These are phyloP conservation scores for Lactarius hatsudake DNA, from an alignment of 768 basidiomycete genomes.

Conservation along the genomic window DNA sequence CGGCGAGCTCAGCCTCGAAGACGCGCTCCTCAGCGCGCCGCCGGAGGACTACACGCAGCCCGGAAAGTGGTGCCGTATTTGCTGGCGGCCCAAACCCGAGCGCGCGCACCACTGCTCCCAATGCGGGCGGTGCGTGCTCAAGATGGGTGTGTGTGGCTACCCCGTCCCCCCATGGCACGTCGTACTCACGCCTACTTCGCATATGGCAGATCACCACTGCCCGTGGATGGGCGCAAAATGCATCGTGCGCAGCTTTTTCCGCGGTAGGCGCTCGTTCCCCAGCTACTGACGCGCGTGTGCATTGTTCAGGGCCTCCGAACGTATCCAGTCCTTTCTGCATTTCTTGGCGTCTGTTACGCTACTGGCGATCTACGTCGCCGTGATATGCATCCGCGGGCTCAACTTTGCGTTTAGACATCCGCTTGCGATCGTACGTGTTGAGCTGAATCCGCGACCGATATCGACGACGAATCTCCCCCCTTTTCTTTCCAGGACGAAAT, in stretches of 20 bases:
- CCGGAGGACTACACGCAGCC: conserved; percentile 49
- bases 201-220: conserved; percentile 75
- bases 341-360: conserved; percentile 64
- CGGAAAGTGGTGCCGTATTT: conserved; percentile 73
- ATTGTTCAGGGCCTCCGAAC: conserved; percentile 68
- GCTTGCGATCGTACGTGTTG: conserved; percentile 52
- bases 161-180: too few species aligned
- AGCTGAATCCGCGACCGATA: neutral
- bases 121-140: conserved; percentile 77
- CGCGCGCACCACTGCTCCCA: conserved; percentile 74
- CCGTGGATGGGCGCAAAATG: conserved; percentile 79
- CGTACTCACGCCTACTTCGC: neutral
- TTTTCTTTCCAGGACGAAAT: conserved; percentile 48
- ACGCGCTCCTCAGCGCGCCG: conserved; percentile 54
- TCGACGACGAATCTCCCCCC: neutral
- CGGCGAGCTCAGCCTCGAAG: conserved; percentile 47
- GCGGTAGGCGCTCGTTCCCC: neutral
- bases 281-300: neutral
- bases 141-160: conserved; percentile 61
- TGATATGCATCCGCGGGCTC: conserved; percentile 51
- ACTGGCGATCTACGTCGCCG: conserved; percentile 58
- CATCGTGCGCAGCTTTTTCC: conserved; percentile 49
- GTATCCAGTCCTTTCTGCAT: conserved; percentile 80
- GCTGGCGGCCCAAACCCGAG: conserved; percentile 78
- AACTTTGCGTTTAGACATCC: conserved; percentile 67